Conservation (phyloP, 139 green algal species). For the Tetratostichococcus sp. region DNA sequence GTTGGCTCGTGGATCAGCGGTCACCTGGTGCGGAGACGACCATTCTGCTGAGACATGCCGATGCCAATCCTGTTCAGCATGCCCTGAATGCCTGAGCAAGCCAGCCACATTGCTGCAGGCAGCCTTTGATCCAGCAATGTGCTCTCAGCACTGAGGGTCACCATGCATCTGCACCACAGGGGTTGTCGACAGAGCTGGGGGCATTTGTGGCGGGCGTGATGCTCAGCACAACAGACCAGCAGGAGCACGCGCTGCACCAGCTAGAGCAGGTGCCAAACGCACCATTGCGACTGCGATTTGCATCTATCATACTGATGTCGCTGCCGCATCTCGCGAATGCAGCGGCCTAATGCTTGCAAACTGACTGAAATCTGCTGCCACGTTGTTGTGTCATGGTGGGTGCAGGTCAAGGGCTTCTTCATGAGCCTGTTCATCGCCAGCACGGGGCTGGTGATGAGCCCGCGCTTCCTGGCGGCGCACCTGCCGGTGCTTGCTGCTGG, state of each 20-base stretch:
- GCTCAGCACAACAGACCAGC: conserved; percentile 55
- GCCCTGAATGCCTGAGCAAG: too few species aligned
- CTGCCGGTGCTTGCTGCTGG: conserved; percentile 63
- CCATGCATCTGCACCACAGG: too few species aligned
- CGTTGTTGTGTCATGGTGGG: neutral
- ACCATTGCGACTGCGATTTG: too few species aligned
- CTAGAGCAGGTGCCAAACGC: conserved; percentile 39
- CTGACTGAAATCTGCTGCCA: too few species aligned
- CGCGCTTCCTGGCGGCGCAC: conserved; percentile 84
- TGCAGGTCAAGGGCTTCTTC: conserved; percentile 70
- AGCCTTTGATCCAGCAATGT: too few species aligned
- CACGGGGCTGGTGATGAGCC: conserved; percentile 87
- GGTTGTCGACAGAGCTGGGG: conserved; percentile 84
- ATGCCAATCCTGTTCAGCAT: too few species aligned
- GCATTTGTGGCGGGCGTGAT: conserved; percentile 88
- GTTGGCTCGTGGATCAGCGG: conserved; percentile 52
- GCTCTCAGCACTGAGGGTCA: too few species aligned
- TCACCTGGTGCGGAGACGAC: conserved; percentile 21
- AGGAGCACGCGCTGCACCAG: conserved; percentile 54
- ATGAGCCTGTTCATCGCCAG: conserved; percentile 87
- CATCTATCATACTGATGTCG: too few species aligned
- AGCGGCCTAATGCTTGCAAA: too few species aligned
- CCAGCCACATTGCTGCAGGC: too few species aligned
- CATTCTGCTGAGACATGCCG: too few species aligned
- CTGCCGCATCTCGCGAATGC: too few species aligned